phyloP scores from a whole-genome alignment of 2,329 filamentous ascomycete species.

The Monosporascus sp. region DNA sequence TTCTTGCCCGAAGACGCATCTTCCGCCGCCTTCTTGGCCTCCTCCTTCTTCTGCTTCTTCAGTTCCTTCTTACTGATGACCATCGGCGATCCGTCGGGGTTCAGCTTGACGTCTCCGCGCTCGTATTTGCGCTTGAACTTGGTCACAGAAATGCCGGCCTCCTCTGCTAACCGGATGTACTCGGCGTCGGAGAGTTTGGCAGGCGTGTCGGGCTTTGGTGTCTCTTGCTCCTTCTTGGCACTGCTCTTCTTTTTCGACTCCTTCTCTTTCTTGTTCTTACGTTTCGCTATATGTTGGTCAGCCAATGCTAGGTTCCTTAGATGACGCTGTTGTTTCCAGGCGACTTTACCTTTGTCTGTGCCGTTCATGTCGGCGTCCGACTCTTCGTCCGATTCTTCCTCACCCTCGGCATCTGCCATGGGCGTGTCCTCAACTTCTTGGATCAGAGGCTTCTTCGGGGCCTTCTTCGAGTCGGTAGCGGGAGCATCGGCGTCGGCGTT shows the following conservation, averaged over 20 bases:
- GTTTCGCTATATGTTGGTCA: conserved; percentile 21
- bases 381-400: conserved; percentile 35
- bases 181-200: conserved; percentile 50
- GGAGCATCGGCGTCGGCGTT: conserved; percentile 90
- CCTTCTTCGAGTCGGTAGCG: conserved; percentile 35
- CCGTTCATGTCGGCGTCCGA: conserved; percentile 31
- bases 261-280: conserved; percentile 32
- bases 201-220: conserved; percentile 22
- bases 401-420: conserved; percentile 38
- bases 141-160: conserved; percentile 64
- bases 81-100: conserved; percentile 58
- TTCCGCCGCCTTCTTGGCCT: conserved; percentile 46
- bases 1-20: conserved; percentile 55
- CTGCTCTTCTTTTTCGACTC: conserved; percentile 37
- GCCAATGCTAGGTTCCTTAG: conserved; percentile 18
- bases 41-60: conserved; percentile 64
- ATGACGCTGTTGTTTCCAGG: conserved; percentile 21
- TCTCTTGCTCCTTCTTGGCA: conserved; percentile 32
- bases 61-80: conserved; percentile 71
- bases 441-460: conserved; percentile 33
- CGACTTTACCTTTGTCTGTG: conserved; percentile 24
- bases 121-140: conserved; percentile 77
- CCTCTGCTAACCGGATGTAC: conserved; percentile 55
- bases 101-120: conserved; percentile 66
- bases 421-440: conserved; percentile 35